A percentile compares a stretch with the other conserved stretches of the same genome.
phyloP scores from a whole-genome alignment of 1,139 yeast genomes.

The Saccharomycopsis crataegensis region DNA sequence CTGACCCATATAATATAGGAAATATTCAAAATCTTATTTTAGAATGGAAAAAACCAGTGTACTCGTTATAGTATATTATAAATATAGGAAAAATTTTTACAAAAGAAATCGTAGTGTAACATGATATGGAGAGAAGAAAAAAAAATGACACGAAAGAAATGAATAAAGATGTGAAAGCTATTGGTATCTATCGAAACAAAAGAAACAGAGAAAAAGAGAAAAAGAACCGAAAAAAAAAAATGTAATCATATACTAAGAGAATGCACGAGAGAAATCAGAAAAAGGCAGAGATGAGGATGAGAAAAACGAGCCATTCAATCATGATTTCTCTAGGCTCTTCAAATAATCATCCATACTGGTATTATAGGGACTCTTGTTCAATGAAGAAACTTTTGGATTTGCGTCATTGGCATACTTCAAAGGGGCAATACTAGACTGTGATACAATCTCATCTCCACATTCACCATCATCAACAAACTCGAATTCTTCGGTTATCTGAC shows the following conservation, averaged over 20 bases:
- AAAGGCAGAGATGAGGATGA: neutral
- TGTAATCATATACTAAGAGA: neutral
- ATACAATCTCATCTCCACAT: neutral
- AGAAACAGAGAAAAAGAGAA: neutral
- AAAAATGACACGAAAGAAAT: neutral
- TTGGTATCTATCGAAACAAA: neutral
- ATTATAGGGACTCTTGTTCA: neutral
- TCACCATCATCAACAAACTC: neutral
- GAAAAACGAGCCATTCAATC: neutral
- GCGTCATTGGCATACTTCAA: neutral
- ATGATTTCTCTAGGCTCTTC: neutral
- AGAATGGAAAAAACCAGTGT: too few relatives aligned
- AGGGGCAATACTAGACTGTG: too few relatives aligned
- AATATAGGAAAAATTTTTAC: too few relatives aligned
- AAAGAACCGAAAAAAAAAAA: neutral
- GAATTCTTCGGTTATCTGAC: neutral
- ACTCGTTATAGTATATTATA: too few relatives aligned
- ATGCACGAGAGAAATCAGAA: neutral
- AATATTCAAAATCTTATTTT: too few relatives aligned
- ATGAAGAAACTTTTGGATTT: neutral
- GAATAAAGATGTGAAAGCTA: neutral
- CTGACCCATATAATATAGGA: too few relatives aligned
- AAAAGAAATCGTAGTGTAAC: neutral
- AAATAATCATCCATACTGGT: slow-evolving; percentile 1
- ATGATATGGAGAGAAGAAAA: neutral